Base-by-base conservation (phyloP, 2,329 filamentous ascomycete species). In the Chaetomium globosum region DNA sequence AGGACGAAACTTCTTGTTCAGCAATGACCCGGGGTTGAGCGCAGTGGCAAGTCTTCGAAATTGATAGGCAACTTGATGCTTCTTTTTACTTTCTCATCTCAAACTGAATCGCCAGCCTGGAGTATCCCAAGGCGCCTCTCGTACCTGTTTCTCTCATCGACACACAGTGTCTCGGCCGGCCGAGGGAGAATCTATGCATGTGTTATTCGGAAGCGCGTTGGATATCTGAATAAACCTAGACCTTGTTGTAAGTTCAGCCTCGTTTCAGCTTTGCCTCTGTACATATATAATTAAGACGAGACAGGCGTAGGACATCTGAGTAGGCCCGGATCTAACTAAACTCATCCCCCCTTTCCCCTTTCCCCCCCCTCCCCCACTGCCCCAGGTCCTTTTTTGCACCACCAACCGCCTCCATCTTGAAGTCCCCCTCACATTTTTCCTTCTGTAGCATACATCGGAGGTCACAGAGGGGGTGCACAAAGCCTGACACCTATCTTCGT, bases 131-230 rank as follows among this genome's bases (percentile, higher is more conserved):
- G 36, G 19, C 23, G 56, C 57, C 52, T 48, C 21, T 21, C 19
- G 33, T 49, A 26, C 48, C 54, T 49, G 33, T 61, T 61, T 61
- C 26, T 36, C 59, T 48, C 59, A 28, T 54, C 36, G 30, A 59
- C 31, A 58, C 52, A 57, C 57, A 51, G 66, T 69, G 66, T 70
- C 64, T 70, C 23, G 48, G 64, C 49, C 48, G 60, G 61, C 49
- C 48, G 61, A 63, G 59, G 59, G 58, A 59, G 57, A 23, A 52
- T 9, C 49, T n/a, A 7, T 68, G 59, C 66, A 69, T 67, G 66
- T 71, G 68, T 64, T 69, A 65, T 68, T 65, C 65, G n/a, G 68
- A 48, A 28, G 33, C 51, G n/a, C 59, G 7, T 52, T 64, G 61
- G 59, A 13, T 53, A 55, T 46, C 54, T 53, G 13, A 31, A 49